Conservation (phyloP, 2,329 filamentous ascomycete species). For the Beauveria pseudobassiana region DNA sequence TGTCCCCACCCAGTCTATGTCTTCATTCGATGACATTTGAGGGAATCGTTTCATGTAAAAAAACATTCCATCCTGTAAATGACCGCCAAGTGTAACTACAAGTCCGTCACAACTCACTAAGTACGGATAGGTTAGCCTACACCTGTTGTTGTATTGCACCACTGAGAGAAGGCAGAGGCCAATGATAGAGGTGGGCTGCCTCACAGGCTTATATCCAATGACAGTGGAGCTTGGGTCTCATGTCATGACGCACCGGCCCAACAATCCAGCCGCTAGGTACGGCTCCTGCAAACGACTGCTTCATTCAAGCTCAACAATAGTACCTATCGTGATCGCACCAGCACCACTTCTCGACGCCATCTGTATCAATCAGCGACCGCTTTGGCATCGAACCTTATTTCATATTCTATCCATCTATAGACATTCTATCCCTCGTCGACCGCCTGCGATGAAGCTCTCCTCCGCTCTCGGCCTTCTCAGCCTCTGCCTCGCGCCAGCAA, state of each 20-base stretch:
- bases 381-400: neutral
- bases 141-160: neutral
- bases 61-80: neutral
- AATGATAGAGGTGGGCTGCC: conserved; percentile 4
- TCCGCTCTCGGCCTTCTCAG: conserved; percentile 39
- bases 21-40: neutral
- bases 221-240: conserved; percentile 25
- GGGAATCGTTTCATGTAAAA: neutral
- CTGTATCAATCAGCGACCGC: neutral
- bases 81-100: neutral
- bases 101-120: neutral
- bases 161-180: neutral
- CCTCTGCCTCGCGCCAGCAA: conserved; percentile 37
- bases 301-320: neutral
- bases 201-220: conserved; percentile 13
- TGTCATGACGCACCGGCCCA: conserved; percentile 31
- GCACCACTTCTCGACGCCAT: neutral
- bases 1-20: neutral
- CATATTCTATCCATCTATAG: neutral
- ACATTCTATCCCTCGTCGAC: neutral
- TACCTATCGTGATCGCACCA: neutral
- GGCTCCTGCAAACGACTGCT: neutral
- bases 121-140: neutral
- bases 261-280: conserved; percentile 4
- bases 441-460: conserved; percentile 28